Evolutionary conservation across 768 basidiomycete species (phyloP), one percentile per base, ranked within the genome.

Genomic region (Lactarius sp.): DNA sequence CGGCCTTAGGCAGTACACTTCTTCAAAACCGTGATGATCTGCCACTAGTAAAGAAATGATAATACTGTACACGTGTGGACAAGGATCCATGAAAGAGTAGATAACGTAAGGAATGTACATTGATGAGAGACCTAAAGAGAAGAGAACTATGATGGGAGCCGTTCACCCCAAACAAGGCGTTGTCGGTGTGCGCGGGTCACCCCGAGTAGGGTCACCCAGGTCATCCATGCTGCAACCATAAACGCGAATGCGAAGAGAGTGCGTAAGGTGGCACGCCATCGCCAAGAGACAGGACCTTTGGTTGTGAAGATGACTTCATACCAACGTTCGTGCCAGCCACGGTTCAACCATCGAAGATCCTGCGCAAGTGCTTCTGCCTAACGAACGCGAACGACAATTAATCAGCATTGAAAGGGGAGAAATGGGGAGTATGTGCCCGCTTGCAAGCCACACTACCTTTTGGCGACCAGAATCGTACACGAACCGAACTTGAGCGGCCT

Each of bases 81-180:
- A 27, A 44, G 31, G 52, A 51, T 49, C 16, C 46, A 53, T 41
- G 46, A 47, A n/a, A 56, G 49, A 39, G 27, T 27, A 36, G 52
- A 18, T 52, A n/a, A 36, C 22, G n/a, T n/a, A n/a, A n/a, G n/a
- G n/a, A n/a, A n/a, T n/a, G 13, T 20, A 2, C 7, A 46, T 16
- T 27, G 13, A 39, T 36, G 27, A 34, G 22, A 63, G 34, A 27
- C 6, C 20, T 2, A 42, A 33, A 59, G 18, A 37, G 22, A 20
- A 9, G 42, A 14, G 10, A 31, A 42, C 79, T 73, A 91, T 51
- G 85, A 87, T 81, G 90, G 87, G 61, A 92, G 77, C 56, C 84
- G 82, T 69, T 88, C 88, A 56, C 90, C 90, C 88, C 88, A 92
- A 14, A 92, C 83, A 22, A 90, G 81, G 47, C 87, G 77, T 69